A percentile compares a stretch with the other conserved stretches of the same genome.
These are phyloP conservation scores for Nothomitra cinnamomea DNA, from an alignment of 2,329 filamentous ascomycete species.

Conservation along the genomic window DNA sequence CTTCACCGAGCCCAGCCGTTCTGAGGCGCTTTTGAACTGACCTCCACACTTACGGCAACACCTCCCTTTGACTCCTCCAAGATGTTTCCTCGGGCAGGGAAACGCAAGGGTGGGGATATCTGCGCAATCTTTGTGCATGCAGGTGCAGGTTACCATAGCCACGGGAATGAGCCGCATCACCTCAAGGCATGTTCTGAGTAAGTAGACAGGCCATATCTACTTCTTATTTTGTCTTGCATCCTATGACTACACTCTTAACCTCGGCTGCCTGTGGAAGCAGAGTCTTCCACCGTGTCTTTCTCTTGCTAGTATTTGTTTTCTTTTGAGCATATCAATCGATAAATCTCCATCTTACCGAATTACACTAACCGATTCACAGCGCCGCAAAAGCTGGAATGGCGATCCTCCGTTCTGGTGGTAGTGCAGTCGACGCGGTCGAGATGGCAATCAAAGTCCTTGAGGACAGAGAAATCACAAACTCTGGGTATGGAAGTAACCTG, in stretches of 20 bases:
- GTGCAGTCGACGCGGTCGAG: slow-evolving; percentile 77
- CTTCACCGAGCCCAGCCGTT: too few relatives aligned
- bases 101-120: slow-evolving; percentile 27
- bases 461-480: slow-evolving; percentile 90
- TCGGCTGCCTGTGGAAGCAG: too few relatives aligned
- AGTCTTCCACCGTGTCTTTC: too few relatives aligned
- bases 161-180: slow-evolving; percentile 69
- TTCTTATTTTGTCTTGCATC: background rate
- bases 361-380: slow-evolving; percentile 29
- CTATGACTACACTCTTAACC: background rate
- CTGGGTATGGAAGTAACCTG: slow-evolving; percentile 89
- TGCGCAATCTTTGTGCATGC: slow-evolving; percentile 89
- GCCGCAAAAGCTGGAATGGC: slow-evolving; percentile 74
- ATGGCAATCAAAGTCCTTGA: slow-evolving; percentile 76
- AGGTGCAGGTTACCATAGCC: slow-evolving; percentile 84
- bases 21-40: too few relatives aligned
- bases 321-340: background rate
- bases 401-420: slow-evolving; percentile 59
- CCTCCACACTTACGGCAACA: too few relatives aligned
- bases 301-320: slow-evolving; percentile 5
- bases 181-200: slow-evolving; percentile 79
- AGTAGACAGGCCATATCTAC: slow-evolving; percentile 21
- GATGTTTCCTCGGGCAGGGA: slow-evolving; percentile 23
- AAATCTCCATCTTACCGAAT: background rate
- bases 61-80: slow-evolving; percentile 4